Evolutionary conservation across 2,329 filamentous ascomycete genomes (phyloP).

Genomic region (Microascus cirrosus): DNA sequence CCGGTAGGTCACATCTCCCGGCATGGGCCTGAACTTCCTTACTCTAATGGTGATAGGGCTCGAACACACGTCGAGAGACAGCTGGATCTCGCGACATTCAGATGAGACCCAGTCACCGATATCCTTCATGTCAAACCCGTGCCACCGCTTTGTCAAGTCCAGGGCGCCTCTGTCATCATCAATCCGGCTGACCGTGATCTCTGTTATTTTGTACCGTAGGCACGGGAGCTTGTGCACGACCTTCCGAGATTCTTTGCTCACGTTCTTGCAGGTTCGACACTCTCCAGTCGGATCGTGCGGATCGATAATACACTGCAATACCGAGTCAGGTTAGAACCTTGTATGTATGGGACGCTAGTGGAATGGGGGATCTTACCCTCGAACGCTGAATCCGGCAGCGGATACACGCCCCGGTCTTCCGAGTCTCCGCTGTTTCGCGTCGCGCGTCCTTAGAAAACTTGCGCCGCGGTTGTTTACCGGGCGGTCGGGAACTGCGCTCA

Average conservation of each 20-base stretch:
- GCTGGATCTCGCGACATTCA: constrained; percentile 19
- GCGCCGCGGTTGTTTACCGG: background rate
- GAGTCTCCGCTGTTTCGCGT: constrained; percentile 21
- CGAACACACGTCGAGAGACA: constrained; percentile 25
- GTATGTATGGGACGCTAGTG: background rate
- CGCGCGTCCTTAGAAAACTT: constrained; percentile 15
- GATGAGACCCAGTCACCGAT: constrained; percentile 21
- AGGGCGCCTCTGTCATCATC: constrained; percentile 21
- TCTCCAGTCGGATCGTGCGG: constrained; percentile 15
- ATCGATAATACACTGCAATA: constrained; percentile 25
- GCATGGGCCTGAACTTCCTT: constrained; percentile 24
- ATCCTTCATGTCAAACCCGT: constrained; percentile 26
- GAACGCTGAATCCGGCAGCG: constrained; percentile 32
- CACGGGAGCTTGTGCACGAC: constrained; percentile 34
- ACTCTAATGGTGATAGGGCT: constrained; percentile 26
- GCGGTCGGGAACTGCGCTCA: background rate
- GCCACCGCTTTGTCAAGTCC: constrained; percentile 30
- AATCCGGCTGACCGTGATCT: constrained; percentile 26
- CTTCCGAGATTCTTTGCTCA: constrained; percentile 29
- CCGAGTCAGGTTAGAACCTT: background rate
- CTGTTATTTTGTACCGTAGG: constrained; percentile 28
- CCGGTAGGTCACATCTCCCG: constrained; percentile 25
- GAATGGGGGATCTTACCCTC: constrained; percentile 19
- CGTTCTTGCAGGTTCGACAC: constrained; percentile 27
- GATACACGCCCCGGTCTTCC: constrained; percentile 26